Evolutionary conservation across 768 basidiomycete species (phyloP).

Genomic region (Rubroboletus satanas): DNA sequence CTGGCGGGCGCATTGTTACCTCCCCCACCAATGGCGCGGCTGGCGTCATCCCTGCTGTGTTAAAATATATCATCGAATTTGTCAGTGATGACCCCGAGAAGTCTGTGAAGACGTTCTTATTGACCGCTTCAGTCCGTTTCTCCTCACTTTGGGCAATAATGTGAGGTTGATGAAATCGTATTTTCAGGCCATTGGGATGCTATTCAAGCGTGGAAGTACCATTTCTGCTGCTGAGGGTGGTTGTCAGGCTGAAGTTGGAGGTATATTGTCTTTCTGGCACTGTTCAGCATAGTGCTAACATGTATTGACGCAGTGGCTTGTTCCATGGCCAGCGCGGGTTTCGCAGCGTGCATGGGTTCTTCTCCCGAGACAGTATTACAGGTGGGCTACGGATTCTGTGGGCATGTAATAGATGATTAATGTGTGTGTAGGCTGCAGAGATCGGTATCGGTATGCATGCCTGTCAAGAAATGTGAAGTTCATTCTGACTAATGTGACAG

Average conservation of each 20-base stretch:
- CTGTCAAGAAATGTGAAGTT: neutral
- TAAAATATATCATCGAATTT: conserved; percentile 91
- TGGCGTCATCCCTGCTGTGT: conserved; percentile 87
- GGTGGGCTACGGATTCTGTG: conserved; percentile 34
- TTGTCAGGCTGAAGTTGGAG: conserved; percentile 94
- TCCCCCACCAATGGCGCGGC: conserved; percentile 92
- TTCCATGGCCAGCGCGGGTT: conserved; percentile 93
- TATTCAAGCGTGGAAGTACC: conserved; percentile 96
- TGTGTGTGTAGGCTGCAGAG: conserved; percentile 62
- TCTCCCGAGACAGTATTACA: conserved; percentile 80
- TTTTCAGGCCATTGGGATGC: conserved; percentile 80
- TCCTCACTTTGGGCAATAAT: neutral
- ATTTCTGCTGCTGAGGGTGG: conserved; percentile 96
- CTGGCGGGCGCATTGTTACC: conserved; percentile 91
- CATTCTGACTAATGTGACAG: conserved; percentile 33
- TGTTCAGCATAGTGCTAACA: neutral
- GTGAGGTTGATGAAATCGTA: conserved; percentile 6
- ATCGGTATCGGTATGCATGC: conserved; percentile 72
- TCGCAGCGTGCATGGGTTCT: conserved; percentile 92
- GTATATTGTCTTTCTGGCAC: conserved; percentile 34
- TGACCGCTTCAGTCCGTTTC: conserved; percentile 74
- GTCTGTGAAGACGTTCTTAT: conserved; percentile 81
- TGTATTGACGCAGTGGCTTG: conserved; percentile 64
- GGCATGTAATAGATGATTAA: neutral
- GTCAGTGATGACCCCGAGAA: conserved; percentile 88